These are phyloP conservation scores for Plantago ovata DNA, from an alignment of 257 asterid genomes.

Conservation along the genomic window DNA sequence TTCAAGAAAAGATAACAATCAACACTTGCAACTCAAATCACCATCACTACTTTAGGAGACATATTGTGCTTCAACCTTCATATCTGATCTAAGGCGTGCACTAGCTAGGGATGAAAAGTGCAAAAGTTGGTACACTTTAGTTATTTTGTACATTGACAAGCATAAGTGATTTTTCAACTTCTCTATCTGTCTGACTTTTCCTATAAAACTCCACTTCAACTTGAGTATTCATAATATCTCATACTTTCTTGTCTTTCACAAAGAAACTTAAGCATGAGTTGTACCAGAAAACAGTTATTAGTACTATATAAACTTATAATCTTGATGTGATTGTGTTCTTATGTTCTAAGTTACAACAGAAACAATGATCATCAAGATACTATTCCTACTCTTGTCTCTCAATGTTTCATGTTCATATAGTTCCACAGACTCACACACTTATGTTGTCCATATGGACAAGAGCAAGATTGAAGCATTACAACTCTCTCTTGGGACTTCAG, in stretches of 20 bases:
- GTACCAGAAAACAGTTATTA: neutral
- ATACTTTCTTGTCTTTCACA: neutral
- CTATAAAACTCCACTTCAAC: neutral
- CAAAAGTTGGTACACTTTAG: no score
- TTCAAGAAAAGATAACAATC: neutral
- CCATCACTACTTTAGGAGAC: conserved; percentile 8
- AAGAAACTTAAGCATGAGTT: neutral
- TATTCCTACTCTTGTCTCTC: conserved; percentile 27
- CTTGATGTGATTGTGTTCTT: conserved; percentile 2
- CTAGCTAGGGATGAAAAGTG: conserved; percentile 2
- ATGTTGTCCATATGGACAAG: conserved; percentile 62
- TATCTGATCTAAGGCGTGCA: conserved; percentile 20
- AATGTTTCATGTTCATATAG: conserved; percentile 21
- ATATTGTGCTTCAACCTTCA: conserved; percentile 7
- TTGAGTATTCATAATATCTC: neutral
- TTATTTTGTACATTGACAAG: conserved; percentile 1
- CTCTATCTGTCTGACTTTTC: conserved; percentile 1
- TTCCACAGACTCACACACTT: conserved; percentile 34
- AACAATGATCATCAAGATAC: conserved; percentile 28
- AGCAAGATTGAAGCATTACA: conserved; percentile 40
- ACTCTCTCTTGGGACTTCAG: conserved; percentile 34
- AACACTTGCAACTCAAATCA: neutral
- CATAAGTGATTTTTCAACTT: no score
- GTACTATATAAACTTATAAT: no score
- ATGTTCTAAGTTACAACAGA: conserved; percentile 14